phyloP scores from a whole-genome alignment of 2,329 filamentous ascomycete genomes.

The Lachnellula hyalina region DNA sequence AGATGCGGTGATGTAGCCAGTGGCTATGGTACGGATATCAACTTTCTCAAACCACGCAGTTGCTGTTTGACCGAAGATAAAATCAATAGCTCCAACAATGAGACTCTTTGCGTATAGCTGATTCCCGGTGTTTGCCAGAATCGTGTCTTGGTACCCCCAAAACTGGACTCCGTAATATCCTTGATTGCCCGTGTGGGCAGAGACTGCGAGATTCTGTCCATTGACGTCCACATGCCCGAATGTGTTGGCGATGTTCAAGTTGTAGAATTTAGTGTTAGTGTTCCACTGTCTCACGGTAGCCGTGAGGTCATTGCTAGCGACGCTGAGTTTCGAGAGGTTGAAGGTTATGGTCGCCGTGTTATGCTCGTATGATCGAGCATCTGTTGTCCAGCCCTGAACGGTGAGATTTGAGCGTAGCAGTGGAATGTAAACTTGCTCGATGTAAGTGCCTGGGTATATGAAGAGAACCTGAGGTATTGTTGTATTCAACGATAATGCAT shows the following conservation, averaged over 20 bases:
- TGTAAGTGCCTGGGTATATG: constrained; percentile 50
- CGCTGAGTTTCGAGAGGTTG: constrained; percentile 35
- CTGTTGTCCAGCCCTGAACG: constrained; percentile 48
- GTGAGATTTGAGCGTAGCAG: constrained; percentile 42
- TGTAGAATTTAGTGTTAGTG: constrained; percentile 51
- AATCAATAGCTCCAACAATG: constrained; percentile 54
- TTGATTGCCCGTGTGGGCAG: constrained; percentile 45
- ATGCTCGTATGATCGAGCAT: constrained; percentile 39
- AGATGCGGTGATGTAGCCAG: constrained; percentile 42
- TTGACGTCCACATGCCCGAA: constrained; percentile 27
- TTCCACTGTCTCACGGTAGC: constrained; percentile 29
- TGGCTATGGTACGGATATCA: constrained; percentile 39
- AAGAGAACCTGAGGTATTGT: constrained; percentile 46
- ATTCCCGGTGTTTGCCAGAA: constrained; percentile 43
- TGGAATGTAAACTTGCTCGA: constrained; percentile 50
- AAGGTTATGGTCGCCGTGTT: constrained; percentile 45
- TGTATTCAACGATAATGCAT: constrained; percentile 38
- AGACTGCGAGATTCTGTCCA: constrained; percentile 50
- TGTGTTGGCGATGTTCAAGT: constrained; percentile 44
- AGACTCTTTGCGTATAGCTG: constrained; percentile 51
- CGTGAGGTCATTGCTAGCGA: constrained; percentile 38
- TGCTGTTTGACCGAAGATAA: constrained; percentile 51
- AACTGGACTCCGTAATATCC: constrained; percentile 54
- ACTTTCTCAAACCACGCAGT: constrained; percentile 45
- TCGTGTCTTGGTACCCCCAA: constrained; percentile 52